Conservation (phyloP, 2,329 filamentous ascomycete species). For the Phyllosticta paracitricarpa region DNA sequence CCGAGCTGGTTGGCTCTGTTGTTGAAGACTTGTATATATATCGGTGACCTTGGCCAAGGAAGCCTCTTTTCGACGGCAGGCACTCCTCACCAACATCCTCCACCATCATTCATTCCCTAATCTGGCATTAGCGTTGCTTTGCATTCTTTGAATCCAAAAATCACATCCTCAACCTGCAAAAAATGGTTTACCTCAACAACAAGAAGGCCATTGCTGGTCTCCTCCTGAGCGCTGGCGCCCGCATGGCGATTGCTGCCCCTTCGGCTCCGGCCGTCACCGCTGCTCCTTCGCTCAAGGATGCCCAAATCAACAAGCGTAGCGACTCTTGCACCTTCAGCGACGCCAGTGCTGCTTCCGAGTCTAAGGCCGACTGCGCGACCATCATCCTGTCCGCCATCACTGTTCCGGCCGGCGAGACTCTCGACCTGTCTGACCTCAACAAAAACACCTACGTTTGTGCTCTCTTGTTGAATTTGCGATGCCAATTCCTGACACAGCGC, state of each 20-base stretch:
- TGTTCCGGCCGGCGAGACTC: slow-evolving; percentile 27
- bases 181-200: slow-evolving; percentile 9
- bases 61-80: neutral
- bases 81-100: neutral
- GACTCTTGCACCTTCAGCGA: slow-evolving; percentile 13
- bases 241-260: slow-evolving; percentile 4
- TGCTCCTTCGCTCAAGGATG: slow-evolving; percentile 12
- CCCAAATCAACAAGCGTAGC: slow-evolving; percentile 15
- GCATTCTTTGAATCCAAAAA: neutral
- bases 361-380: slow-evolving; percentile 8
- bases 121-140: neutral
- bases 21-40: neutral
- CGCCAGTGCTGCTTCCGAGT: slow-evolving; percentile 9
- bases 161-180: neutral
- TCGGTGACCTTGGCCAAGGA: neutral
- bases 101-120: neutral
- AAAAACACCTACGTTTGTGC: slow-evolving; percentile 22
- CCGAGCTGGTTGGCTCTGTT: neutral
- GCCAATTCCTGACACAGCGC: neutral
- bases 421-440: slow-evolving; percentile 47
- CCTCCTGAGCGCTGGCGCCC: slow-evolving; percentile 8
- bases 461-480: neutral
- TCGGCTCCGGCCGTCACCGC: slow-evolving; percentile 6
- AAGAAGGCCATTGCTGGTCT: slow-evolving; percentile 3
- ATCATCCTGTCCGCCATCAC: slow-evolving; percentile 10